Evolutionary conservation across 2,329 filamentous ascomycete genomes (phyloP), one percentile per base, ranked within the genome.

Genomic region (Arthrobotrys conoides): DNA sequence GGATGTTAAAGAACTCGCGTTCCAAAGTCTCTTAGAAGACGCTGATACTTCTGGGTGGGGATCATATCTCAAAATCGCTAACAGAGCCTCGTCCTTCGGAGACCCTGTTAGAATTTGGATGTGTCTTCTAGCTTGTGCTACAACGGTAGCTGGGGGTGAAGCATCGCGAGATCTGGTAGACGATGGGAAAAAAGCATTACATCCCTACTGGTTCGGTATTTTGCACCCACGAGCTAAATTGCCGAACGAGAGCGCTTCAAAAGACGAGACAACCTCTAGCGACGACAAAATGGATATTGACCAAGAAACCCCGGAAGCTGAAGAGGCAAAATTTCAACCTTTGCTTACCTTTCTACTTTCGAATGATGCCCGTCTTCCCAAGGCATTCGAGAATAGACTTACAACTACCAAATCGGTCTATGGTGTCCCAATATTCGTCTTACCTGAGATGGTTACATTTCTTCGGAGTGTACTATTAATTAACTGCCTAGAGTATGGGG

Each of bases 81-180:
- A 98, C 83, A 89, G 93, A 64, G 97, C 93, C 82, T 86, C 99
- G 4, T 89, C 91, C 0, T 97, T 93, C 81, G 88, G 88, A 20
- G 93, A 97, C 82, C 87, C 93, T 9, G 87, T 91, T 44, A 96
- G 90, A 27, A 89, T 96, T 61, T 97, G 93, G 93, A 92, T 97
- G 57, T 90, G 97, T 83, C 89, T 98, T 16, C 87, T 97, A 63
- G 95, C 94, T 6, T 86, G 63, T 53, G 68, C 75, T 22, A 78
- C 75, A 5, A 10, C 30, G 2, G 20, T 36, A 6, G 41, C 96
- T 8, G 90, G 89, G 16, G 90, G 90, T 1, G 88, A 90, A 64
- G 92, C 94, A 83, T 89, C 92, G 55, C 91, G 91, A 77, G 95
- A 98, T 83, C 90, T 98, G 2, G 85, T 93, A 0, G 96, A 99